Percentiles rank a stretch among this genome's conserved stretches.
Evolutionary conservation across 1,139 yeast genomes (phyloP).

Genomic region (Sugiyamaella japonica): DNA sequence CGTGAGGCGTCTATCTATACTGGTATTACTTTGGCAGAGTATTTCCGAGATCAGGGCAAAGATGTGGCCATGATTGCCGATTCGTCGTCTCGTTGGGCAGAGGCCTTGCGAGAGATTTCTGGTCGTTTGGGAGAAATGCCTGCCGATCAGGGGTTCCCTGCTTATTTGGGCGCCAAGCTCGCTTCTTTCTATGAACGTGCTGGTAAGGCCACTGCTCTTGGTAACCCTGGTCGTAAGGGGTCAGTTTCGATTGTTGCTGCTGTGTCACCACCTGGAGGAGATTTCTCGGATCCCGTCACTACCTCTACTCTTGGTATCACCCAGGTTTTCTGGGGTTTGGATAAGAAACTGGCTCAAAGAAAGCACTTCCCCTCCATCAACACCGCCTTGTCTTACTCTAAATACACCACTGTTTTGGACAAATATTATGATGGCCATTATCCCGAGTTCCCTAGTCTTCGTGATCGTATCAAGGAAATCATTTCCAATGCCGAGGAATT

Average conservation of each 20-base stretch:
- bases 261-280: slow-evolving; percentile 99
- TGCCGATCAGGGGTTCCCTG: slow-evolving; percentile 99
- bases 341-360: slow-evolving; percentile 98
- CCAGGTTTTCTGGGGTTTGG: slow-evolving; percentile 99
- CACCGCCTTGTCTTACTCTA: slow-evolving; percentile 93
- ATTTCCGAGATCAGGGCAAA: slow-evolving; percentile 99
- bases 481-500: slow-evolving; percentile 95
- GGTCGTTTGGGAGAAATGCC: slow-evolving; percentile 99
- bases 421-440: slow-evolving; percentile 82
- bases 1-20: slow-evolving; percentile 99
- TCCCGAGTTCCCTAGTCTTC: slow-evolving; percentile 87
- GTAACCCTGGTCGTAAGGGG: slow-evolving; percentile 94
- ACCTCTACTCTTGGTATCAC: slow-evolving; percentile 98
- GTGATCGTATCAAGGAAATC: slow-evolving; percentile 91
- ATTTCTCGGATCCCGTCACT: slow-evolving; percentile 99
- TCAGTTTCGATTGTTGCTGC: slow-evolving; percentile 99
- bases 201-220: slow-evolving; percentile 92
- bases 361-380: slow-evolving; percentile 99
- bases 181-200: slow-evolving; percentile 99
- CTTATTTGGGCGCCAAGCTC: slow-evolving; percentile 96
- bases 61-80: slow-evolving; percentile 99
- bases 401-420: slow-evolving; percentile 84
- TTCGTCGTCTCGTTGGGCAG: slow-evolving; percentile 99
- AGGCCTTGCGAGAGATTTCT: slow-evolving; percentile 98
- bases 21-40: slow-evolving; percentile 97